These are phyloP conservation scores for Yarrowia yakushimensis DNA, from an alignment of 805 yeast genomes.

Conservation along the genomic window DNA sequence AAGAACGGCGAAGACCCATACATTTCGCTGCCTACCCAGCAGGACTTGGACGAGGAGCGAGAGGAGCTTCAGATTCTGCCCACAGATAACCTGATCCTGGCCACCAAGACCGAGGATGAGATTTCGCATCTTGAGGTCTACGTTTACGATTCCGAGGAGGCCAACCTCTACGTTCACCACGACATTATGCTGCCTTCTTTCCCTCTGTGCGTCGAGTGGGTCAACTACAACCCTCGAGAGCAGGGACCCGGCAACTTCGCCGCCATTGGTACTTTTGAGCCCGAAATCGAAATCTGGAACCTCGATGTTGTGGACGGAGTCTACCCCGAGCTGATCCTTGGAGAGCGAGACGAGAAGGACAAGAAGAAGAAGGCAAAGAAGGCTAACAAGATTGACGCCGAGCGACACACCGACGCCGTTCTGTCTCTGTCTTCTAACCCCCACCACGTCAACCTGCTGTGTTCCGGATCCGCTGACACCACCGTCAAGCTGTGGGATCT, in stretches of 20 bases:
- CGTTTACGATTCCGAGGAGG: conserved; percentile 73
- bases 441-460: conserved; percentile 76
- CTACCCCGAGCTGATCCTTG: conserved; percentile 89
- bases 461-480: conserved; percentile 92
- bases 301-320: conserved; percentile 88
- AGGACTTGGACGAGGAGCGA: conserved; percentile 70
- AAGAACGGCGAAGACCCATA: conserved; percentile 54
- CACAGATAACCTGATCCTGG: conserved; percentile 82
- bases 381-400: conserved; percentile 49
- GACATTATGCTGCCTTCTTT: conserved; percentile 96
- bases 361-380: conserved; percentile 54
- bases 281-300: conserved; percentile 96
- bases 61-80: conserved; percentile 83
- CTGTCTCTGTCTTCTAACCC: conserved; percentile 81
- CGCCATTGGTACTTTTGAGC: conserved; percentile 95
- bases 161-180: conserved; percentile 86
- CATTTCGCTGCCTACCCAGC: conserved; percentile 55
- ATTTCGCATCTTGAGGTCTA: conserved; percentile 88
- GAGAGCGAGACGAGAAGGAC: conserved; percentile 58
- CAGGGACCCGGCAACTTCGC: conserved; percentile 79
- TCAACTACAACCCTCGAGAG: conserved; percentile 54
- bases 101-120: conserved; percentile 95
- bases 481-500: conserved; percentile 97
- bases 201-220: conserved; percentile 96
- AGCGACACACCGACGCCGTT: conserved; percentile 92